These are phyloP conservation scores for Coemansia sp. DNA, from an alignment of 192 early-diverging fungal genomes.

Conservation along the genomic window DNA sequence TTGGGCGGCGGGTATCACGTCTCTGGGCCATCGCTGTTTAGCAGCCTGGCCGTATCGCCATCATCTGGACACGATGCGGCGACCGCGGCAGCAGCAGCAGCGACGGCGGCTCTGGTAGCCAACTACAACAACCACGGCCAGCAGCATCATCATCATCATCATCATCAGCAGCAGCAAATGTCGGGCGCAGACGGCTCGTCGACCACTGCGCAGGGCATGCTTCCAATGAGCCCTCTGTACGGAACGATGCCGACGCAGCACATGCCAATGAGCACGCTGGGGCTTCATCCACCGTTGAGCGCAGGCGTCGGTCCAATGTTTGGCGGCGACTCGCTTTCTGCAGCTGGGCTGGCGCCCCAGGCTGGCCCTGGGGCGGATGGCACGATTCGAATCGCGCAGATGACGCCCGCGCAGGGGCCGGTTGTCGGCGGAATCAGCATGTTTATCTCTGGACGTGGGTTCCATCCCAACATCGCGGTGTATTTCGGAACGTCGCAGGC, in stretches of 20 bases:
- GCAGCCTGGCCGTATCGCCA: constrained; percentile 1
- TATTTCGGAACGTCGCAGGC: constrained; percentile 80
- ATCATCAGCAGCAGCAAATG: background rate
- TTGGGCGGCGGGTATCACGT: constrained; percentile 1
- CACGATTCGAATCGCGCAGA: constrained; percentile 59
- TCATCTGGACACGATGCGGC: background rate
- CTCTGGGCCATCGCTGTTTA: constrained; percentile 9
- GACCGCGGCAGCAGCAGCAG: constrained; percentile 11
- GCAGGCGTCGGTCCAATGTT: constrained; percentile 8
- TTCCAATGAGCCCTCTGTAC: constrained; percentile 10
- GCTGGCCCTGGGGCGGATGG: background rate
- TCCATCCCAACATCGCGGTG: constrained; percentile 72
- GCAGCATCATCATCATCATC: background rate
- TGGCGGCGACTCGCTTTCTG: constrained; percentile 8
- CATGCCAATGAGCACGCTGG: background rate
- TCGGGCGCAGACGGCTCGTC: background rate
- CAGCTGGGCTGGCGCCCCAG: background rate
- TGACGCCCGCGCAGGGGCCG: constrained; percentile 84
- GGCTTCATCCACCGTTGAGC: constrained; percentile 2
- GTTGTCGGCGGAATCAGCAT: constrained; percentile 83
- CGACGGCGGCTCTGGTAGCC: constrained; percentile 15
- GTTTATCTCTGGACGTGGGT: constrained; percentile 79
- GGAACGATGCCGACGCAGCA: constrained; percentile 5
- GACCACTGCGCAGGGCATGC: background rate
- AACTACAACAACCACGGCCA: constrained; percentile 5